Base-by-base conservation (phyloP, 345 rosid genomes). In the Melaleuca alternifolia region DNA sequence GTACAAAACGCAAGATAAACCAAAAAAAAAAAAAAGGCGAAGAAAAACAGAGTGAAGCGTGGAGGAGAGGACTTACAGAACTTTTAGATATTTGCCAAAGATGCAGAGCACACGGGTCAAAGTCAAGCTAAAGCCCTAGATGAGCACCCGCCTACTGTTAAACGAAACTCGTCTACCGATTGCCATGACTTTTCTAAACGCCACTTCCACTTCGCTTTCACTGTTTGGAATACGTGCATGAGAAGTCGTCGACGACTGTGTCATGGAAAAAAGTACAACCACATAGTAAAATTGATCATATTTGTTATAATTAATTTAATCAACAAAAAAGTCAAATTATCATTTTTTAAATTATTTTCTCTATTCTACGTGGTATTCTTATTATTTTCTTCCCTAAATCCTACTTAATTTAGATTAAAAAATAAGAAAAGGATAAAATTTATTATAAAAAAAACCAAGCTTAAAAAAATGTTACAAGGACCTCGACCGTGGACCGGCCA, bases 181-280 rank as follows among this genome's bases (percentile, higher is more conserved):
- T 5, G 0, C 41, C 41, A 41, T 41, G 28, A 57, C 13, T 5
- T 24, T 1, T 57, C 28, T 57, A n/a, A 24, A 57, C 24, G 24
- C 62, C 62, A 57, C 71, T 59, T 33, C 71, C 6, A 13, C 71
- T 41, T 57, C 26, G n/a, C 0, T 59, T 59, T 16, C 18, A 59
- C 33, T 59, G 16, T 95, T 98, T 94, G 95, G 91, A 92, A 96
- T 98, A 94, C 94, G 96, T 89, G 96, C 94, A 94, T 92, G 87
- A 82, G 54, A 15, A 50, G 54, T 84, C 83, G 56, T 7, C 41
- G 41, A 41, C 41, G 41, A 41, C 4, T 41, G 41, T 41, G 41
- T 41, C 41, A 41, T 41, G 4, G n/a, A 41, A 41, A 41, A 2
- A 41, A 41, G 41, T 41, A 8, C 41, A 85, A 53, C 7, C 77